phyloP scores from a whole-genome alignment of 305 asterid species.

The Solanum hybrid region DNA sequence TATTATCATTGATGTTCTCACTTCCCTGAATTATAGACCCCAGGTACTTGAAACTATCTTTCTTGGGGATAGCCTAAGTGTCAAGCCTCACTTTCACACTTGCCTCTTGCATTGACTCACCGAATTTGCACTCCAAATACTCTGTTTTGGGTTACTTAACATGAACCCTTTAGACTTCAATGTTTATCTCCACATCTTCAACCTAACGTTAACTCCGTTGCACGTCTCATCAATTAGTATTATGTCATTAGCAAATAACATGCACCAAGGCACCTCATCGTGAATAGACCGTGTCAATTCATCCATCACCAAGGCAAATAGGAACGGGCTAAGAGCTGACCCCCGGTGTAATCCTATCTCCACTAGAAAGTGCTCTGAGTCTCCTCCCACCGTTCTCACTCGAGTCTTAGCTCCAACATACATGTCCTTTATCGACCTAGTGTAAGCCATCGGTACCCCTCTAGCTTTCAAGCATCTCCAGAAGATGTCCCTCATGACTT shows the following conservation, averaged over 20 bases:
- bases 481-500: not conserved
- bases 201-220: not conserved
- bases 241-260: not conserved
- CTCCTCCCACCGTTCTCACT: not conserved
- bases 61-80: not conserved
- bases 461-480: not conserved
- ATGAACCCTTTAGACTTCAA: not conserved
- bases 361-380: not conserved
- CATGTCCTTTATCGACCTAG: not conserved
- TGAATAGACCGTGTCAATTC: not conserved
- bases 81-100: not conserved
- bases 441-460: not conserved
- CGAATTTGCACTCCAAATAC: not conserved
- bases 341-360: not conserved
- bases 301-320: not conserved
- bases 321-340: not conserved
- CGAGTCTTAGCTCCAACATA: not conserved
- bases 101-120: not conserved
- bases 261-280: not conserved
- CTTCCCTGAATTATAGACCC: not conserved
- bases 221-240: not conserved
- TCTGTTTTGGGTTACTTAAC: not conserved
- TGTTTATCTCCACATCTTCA: not conserved
- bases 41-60: not conserved
- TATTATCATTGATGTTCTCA: not conserved